Evolutionary conservation across 306 rosid species (phyloP).

Genomic region (Prunus dulcis): DNA sequence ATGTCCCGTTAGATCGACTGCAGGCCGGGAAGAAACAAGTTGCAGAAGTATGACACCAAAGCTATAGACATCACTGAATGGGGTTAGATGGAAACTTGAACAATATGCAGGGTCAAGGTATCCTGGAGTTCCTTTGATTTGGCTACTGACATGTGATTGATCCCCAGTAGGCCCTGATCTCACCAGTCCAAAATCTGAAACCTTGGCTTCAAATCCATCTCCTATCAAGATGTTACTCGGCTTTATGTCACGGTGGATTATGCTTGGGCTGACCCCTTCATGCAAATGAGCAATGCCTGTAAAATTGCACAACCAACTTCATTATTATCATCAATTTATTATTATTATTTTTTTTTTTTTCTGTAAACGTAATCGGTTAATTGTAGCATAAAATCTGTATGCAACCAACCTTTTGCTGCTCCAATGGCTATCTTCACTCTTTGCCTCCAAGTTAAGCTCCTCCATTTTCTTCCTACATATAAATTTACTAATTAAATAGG

Average conservation of each 20-base stretch:
- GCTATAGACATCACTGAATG: conserved; percentile 76
- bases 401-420: conserved; percentile 62
- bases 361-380: too few relatives aligned
- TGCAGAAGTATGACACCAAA: conserved; percentile 81
- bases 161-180: conserved; percentile 70
- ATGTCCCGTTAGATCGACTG: conserved; percentile 30
- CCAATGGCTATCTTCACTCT: conserved; percentile 77
- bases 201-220: conserved; percentile 75
- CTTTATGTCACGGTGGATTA: conserved; percentile 78
- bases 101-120: conserved; percentile 82
- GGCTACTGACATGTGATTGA: conserved; percentile 87
- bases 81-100: conserved; percentile 70
- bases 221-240: conserved; percentile 83
- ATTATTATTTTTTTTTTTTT: not conserved
- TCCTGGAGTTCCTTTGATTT: conserved; percentile 88
- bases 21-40: conserved; percentile 71
- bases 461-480: conserved; percentile 44
- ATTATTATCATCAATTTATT: not conserved
- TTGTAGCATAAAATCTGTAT: too few relatives aligned
- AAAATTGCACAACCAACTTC: not conserved
- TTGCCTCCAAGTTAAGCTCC: conserved; percentile 74
- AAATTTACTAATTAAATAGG: not conserved
- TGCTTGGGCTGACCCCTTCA: conserved; percentile 58
- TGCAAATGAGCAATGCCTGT: conserved; percentile 79
- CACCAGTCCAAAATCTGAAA: conserved; percentile 79